A percentile compares a stretch with the other conserved stretches of the same genome.
Evolutionary conservation across 441 rosid species (phyloP).

Genomic region (Gossypium davidsonii): DNA sequence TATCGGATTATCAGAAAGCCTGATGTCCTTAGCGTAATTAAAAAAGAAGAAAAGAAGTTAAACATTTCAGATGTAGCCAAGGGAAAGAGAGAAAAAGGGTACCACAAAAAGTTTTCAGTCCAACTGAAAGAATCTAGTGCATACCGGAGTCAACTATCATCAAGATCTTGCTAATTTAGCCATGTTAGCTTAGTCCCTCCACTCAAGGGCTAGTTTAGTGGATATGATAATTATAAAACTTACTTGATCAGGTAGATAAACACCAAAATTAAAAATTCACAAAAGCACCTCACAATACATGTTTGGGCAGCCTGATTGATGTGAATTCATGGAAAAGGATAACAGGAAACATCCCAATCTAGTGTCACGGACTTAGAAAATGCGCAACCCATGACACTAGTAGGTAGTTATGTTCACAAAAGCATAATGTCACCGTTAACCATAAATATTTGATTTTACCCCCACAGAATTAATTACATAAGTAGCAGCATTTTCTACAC

Average conservation of each 20-base stretch:
- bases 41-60: constrained; percentile 11
- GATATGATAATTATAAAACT: not conserved
- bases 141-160: not conserved
- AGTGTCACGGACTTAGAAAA: not conserved
- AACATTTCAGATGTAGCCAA: not conserved
- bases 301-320: constrained; percentile 1
- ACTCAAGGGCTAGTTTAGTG: not conserved
- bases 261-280: not conserved
- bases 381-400: too few species aligned
- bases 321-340: not conserved
- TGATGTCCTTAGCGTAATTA: constrained; percentile 52
- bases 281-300: not conserved
- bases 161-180: not conserved
- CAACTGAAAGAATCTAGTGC: not conserved
- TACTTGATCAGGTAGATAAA: not conserved
- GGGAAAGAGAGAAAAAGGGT: not conserved
- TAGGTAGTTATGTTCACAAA: not conserved
- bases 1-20: constrained; percentile 88
- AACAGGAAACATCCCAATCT: not conserved
- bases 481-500: not conserved
- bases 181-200: not conserved
- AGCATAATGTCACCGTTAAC: not conserved
- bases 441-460: constrained; percentile 7
- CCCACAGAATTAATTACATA: not conserved
- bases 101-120: not conserved